A percentile compares a stretch with the other conserved stretches of the same genome.
Evolutionary conservation across 495 filamentous ascomycete genomes (phyloP).

Genomic region (Penicillium paradoxum): DNA sequence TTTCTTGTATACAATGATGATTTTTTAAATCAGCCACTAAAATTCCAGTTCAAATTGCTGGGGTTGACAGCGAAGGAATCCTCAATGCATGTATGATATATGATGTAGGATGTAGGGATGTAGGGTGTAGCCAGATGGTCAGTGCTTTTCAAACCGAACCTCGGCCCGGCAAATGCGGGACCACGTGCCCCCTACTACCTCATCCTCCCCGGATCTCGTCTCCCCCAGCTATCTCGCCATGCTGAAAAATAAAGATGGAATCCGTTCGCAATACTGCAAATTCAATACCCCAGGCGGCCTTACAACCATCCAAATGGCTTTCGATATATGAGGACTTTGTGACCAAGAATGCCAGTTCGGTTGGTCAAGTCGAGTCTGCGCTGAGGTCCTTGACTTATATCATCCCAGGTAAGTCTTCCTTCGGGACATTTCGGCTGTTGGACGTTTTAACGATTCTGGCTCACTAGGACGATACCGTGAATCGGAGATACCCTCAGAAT

Average conservation of each 20-base stretch:
- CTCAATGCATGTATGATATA: no score
- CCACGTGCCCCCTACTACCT: conserved; percentile 17
- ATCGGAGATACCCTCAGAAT: conserved; percentile 90
- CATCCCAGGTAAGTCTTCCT: conserved; percentile 63
- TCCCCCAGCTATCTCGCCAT: conserved; percentile 1
- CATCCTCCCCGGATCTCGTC: conserved; percentile 4
- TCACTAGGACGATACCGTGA: conserved; percentile 81
- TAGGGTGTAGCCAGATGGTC: no score
- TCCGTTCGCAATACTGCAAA: conserved; percentile 26
- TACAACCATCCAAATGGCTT: conserved; percentile 69
- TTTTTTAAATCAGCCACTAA: no score
- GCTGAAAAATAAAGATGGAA: conserved; percentile 28
- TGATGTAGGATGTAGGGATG: no score
- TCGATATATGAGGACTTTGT: conserved; percentile 86
- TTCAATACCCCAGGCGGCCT: conserved; percentile 30
- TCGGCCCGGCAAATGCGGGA: conserved; percentile 17
- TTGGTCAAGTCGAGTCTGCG: conserved; percentile 89
- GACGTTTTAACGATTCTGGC: not conserved
- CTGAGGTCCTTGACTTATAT: conserved; percentile 91
- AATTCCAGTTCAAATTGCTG: no score
- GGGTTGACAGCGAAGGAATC: no score
- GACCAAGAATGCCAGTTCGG: conserved; percentile 84
- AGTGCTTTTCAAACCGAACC: no score
- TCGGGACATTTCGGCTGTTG: not conserved
- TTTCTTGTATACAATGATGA: no score